Percentiles rank a stretch among this genome's conserved stretches.
phyloP scores from a whole-genome alignment of 768 basidiomycete genomes.

The Pisolithus marmoratus region DNA sequence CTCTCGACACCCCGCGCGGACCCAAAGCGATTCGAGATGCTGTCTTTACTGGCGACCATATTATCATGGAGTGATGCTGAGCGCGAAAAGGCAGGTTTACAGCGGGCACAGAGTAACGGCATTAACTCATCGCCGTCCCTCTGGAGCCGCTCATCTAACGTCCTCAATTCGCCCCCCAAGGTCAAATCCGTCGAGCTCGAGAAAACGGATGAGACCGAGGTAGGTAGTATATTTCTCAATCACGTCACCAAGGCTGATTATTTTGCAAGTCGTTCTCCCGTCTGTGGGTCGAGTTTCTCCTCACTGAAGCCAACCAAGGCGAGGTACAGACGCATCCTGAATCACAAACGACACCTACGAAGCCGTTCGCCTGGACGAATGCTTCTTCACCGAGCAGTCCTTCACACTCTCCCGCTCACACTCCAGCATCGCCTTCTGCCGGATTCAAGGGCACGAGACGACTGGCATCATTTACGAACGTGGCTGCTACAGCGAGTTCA shows the following conservation, averaged over 20 bases:
- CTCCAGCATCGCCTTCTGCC: constrained; percentile 16
- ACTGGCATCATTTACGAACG: constrained; percentile 33
- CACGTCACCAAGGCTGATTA: neutral
- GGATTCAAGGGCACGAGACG: constrained; percentile 29
- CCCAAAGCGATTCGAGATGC: constrained; percentile 95
- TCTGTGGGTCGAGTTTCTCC: constrained; percentile 95
- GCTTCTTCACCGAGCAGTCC: constrained; percentile 37
- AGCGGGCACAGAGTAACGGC: constrained; percentile 32
- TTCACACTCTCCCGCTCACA: constrained; percentile 18
- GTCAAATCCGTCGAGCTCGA: constrained; percentile 52
- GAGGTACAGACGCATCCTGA: constrained; percentile 21
- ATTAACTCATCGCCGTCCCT: constrained; percentile 3
- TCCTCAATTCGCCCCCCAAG: constrained; percentile 27
- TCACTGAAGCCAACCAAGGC: constrained; percentile 74
- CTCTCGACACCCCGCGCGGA: constrained; percentile 87
- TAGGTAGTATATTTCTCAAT: constrained; percentile 23
- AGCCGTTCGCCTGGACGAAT: constrained; percentile 6
- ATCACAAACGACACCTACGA: constrained; percentile 9
- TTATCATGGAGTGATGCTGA: constrained; percentile 92
- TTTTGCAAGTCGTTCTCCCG: constrained; percentile 83
- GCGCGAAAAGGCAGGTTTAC: constrained; percentile 79
- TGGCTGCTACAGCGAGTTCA: constrained; percentile 34
- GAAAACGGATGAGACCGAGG: constrained; percentile 83
- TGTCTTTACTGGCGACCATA: constrained; percentile 80
- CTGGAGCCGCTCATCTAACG: constrained; percentile 20